phyloP scores from a whole-genome alignment of 2,329 filamentous ascomycete species.

The Arachnomyces sp. region DNA sequence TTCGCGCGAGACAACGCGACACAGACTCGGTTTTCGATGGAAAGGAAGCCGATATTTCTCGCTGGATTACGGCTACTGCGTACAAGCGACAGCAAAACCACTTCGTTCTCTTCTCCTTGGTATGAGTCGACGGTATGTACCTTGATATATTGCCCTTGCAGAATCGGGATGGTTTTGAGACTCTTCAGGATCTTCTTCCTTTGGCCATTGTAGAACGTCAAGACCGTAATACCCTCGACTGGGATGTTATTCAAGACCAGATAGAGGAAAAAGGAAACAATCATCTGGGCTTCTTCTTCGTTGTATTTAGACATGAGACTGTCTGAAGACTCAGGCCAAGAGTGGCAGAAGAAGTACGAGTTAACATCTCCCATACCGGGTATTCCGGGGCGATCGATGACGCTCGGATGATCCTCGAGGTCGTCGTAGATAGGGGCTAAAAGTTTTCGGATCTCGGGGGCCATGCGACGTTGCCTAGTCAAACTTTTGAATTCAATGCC shows the following conservation, averaged over 20 bases:
- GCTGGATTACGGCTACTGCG: conserved; percentile 42
- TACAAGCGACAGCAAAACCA: conserved; percentile 72
- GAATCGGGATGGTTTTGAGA: conserved; percentile 34
- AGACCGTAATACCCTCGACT: conserved; percentile 59
- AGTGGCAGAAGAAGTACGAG: conserved; percentile 56
- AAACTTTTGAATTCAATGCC: conserved; percentile 56
- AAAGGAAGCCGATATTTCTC: conserved; percentile 62
- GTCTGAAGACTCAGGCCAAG: conserved; percentile 57
- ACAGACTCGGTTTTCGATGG: conserved; percentile 54
- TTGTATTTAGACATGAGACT: conserved; percentile 61
- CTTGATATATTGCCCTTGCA: conserved; percentile 43
- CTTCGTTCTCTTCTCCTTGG: conserved; percentile 82
- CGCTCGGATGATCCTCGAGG: conserved; percentile 50
- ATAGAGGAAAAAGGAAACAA: conserved; percentile 63
- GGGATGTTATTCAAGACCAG: conserved; percentile 59
- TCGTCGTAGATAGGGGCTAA: conserved; percentile 54
- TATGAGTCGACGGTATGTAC: conserved; percentile 82
- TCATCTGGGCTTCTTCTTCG: conserved; percentile 63
- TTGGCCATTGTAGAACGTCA: conserved; percentile 87
- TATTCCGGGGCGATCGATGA: conserved; percentile 45
- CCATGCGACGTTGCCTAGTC: conserved; percentile 62
- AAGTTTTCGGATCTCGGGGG: conserved; percentile 56
- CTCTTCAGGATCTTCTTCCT: conserved; percentile 52
- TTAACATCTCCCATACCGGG: conserved; percentile 55
- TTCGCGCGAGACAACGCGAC: conserved; percentile 62